Evolutionary conservation across 768 basidiomycete genomes (phyloP), one percentile per base, ranked within the genome.

Genomic region (Leucocoprinus birnbaumii): DNA sequence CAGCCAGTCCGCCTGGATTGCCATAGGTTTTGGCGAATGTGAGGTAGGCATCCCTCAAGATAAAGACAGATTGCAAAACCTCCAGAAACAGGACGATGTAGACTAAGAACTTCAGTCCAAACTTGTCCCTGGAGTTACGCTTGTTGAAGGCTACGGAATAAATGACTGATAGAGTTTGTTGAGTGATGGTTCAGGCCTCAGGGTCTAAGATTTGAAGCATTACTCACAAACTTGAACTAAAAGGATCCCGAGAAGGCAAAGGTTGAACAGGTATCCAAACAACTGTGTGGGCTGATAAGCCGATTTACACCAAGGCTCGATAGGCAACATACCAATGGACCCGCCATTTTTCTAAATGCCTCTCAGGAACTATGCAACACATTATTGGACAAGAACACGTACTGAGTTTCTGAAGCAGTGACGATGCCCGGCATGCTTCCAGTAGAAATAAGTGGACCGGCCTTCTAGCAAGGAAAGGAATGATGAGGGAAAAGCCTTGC

Each of bases 151-250:
- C 66, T 3, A 63, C 40, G 45, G 67, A 68, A 43, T 72, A 72
- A 35, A 65, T 65, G 38, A 71, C 71, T 72, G 21, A 5, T n/a
- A 37, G n/a, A 50, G 41, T 40, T 14, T 3, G 19, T 44, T 26
- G 51, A 14, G 31, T n/a, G n/a, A 11, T 31, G 31, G 31, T n/a
- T n/a, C n/a, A n/a, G n/a, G n/a, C n/a, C n/a, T n/a, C n/a, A n/a
- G n/a, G n/a, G n/a, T n/a, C n/a, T n/a, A n/a, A n/a, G n/a, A n/a
- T 11, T 31, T 31, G 6, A 11, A 31, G 31, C 6, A 31, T 31
- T 11, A 64, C 70, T 57, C n/a, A 71, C 70, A 71, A 19, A 67
- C 65, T 69, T 71, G 70, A 16, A 68, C 66, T 18, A 62, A 52
- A 44, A 71, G 53, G 27, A 69, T 55, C 10, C 68, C 68, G 58